Conservation (phyloP, 108 stramenopile genomes). For the Discostella stelligeroides region DNA sequence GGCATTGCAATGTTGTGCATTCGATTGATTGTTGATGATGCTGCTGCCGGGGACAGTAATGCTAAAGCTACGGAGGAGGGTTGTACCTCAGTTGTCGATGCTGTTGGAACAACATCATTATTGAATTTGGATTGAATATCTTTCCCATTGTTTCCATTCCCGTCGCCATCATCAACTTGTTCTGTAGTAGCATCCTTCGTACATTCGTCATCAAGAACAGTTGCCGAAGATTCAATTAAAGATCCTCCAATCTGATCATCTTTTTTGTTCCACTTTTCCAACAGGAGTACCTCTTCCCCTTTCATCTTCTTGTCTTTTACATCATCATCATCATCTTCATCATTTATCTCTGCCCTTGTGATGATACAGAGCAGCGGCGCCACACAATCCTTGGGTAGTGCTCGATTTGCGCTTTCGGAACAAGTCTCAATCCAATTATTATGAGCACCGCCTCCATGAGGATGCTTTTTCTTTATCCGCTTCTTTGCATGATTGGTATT, state of each 20-base stretch:
- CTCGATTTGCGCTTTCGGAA: constrained; percentile 32
- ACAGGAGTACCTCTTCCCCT: too few species aligned
- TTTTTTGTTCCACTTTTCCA: too few species aligned
- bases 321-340: too few species aligned
- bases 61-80: neutral
- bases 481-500: too few species aligned
- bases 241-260: neutral
- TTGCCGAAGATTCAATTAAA: too few species aligned
- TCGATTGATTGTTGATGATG: neutral
- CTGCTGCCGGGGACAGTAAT: neutral
- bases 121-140: too few species aligned
- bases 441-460: neutral
- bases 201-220: neutral
- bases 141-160: too few species aligned
- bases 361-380: constrained; percentile 35
- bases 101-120: too few species aligned
- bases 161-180: constrained; percentile 1
- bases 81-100: too few species aligned
- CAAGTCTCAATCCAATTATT: constrained; percentile 43
- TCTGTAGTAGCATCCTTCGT: neutral
- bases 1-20: constrained; percentile 9
- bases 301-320: too few species aligned
- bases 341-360: constrained; percentile 29
- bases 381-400: constrained; percentile 17
- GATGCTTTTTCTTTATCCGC: constrained; percentile 18